A percentile compares a stretch with the other conserved stretches of the same genome.
These are phyloP conservation scores for Ilyonectria mors-panacis DNA, from an alignment of 2,329 filamentous ascomycete genomes.

Conservation along the genomic window DNA sequence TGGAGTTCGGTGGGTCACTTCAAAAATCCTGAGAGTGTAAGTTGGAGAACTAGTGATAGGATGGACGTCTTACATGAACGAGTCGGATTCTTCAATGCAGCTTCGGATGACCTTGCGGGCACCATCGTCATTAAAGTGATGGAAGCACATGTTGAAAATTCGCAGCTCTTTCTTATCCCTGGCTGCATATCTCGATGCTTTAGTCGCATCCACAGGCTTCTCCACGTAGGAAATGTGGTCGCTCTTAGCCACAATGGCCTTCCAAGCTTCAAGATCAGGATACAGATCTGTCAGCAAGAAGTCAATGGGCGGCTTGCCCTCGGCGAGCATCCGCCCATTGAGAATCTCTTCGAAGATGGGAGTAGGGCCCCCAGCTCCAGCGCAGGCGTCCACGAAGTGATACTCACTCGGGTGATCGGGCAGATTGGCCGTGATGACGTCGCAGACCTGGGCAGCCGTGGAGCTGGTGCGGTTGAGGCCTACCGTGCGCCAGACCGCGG, in stretches of 20 bases:
- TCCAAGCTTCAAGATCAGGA: conserved; percentile 41
- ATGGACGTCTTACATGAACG: conserved; percentile 37
- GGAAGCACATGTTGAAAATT: conserved; percentile 45
- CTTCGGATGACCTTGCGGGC: conserved; percentile 41
- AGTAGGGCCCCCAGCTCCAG: conserved; percentile 38
- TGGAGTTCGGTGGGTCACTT: conserved; percentile 41
- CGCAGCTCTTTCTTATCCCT: conserved; percentile 41
- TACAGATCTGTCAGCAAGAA: conserved; percentile 42
- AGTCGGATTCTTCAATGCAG: conserved; percentile 38
- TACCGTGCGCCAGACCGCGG: conserved; percentile 39
- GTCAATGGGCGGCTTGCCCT: conserved; percentile 36
- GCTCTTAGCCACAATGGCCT: conserved; percentile 37
- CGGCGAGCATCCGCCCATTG: conserved; percentile 34
- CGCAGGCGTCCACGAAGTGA: conserved; percentile 41
- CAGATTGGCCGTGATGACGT: conserved; percentile 37
- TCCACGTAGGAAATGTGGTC: conserved; percentile 41
- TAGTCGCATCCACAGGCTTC: conserved; percentile 38
- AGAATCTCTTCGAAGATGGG: conserved; percentile 43
- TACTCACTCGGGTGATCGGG: conserved; percentile 40
- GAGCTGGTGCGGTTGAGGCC: conserved; percentile 39
- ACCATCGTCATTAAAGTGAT: conserved; percentile 43
- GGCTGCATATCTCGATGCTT: conserved; percentile 32
- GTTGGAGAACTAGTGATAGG: neutral
- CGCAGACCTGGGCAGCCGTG: conserved; percentile 40
- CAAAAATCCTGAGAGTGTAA: conserved; percentile 37